These are phyloP conservation scores for Puccinia triticina DNA, from an alignment of 1,284 basidiomycete genomes.

Conservation along the genomic window DNA sequence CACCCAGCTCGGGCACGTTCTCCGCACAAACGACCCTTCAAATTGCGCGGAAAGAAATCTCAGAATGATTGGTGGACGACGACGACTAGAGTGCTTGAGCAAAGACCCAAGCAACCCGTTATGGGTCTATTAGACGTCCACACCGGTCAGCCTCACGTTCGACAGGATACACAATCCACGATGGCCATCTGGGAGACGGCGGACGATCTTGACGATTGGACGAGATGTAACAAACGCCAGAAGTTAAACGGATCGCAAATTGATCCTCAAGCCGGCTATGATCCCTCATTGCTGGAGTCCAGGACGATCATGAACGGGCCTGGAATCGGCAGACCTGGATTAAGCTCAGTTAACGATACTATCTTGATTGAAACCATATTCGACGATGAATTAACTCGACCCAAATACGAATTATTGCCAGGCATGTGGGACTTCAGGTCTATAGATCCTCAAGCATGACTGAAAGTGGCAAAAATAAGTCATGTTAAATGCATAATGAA, in stretches of 20 bases:
- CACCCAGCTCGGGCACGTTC: conserved; percentile 55
- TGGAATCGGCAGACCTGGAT: conserved; percentile 6
- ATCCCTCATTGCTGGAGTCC: neutral
- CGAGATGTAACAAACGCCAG: neutral
- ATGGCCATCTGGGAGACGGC: conserved; percentile 29
- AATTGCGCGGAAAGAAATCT: conserved; percentile 50
- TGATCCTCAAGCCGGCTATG: neutral
- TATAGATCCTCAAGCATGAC: neutral
- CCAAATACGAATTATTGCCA: conserved; percentile 27
- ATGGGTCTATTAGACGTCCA: conserved; percentile 48
- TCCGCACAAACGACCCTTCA: conserved; percentile 54
- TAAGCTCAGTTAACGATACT: neutral
- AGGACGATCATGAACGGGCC: conserved; percentile 8
- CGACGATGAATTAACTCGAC: conserved; percentile 5
- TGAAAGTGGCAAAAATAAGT: too few species aligned
- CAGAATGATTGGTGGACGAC: conserved; percentile 51
- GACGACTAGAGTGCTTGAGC: conserved; percentile 27
- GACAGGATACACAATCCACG: conserved; percentile 41
- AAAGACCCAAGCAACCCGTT: conserved; percentile 26
- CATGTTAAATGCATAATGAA: too few species aligned
- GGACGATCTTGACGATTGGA: conserved; percentile 14
- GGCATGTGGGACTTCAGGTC: conserved; percentile 50
- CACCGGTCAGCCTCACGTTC: conserved; percentile 36
- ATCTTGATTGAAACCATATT: conserved; percentile 41
- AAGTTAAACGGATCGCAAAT: conserved; percentile 1